phyloP scores from a whole-genome alignment of 805 yeast species.

The Peterozyma toletana region DNA sequence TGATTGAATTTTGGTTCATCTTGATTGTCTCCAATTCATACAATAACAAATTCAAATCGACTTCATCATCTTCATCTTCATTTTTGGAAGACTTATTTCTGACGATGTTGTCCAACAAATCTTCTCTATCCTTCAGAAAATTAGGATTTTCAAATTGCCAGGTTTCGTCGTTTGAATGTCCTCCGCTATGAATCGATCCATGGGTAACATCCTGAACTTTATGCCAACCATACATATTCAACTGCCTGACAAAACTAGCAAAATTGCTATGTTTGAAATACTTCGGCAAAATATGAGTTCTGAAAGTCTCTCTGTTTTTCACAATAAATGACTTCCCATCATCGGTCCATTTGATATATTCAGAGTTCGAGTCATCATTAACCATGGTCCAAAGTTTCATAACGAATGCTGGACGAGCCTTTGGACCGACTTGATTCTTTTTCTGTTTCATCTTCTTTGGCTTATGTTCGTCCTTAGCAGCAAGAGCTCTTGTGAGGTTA shows the following conservation, averaged over 20 bases:
- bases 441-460: conserved; percentile 10
- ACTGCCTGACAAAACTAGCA: conserved; percentile 91
- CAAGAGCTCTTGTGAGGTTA: too few species aligned
- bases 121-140: conserved; percentile 74
- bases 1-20: conserved; percentile 69
- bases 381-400: conserved; percentile 95
- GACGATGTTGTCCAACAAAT: conserved; percentile 75
- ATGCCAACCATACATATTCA: conserved; percentile 99
- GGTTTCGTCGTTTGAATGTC: conserved; percentile 53
- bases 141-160: conserved; percentile 86
- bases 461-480: background rate
- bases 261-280: conserved; percentile 94
- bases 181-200: conserved; percentile 51
- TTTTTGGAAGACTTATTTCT: conserved; percentile 54
- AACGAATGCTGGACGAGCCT: conserved; percentile 82
- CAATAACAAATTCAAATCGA: conserved; percentile 47
- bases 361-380: conserved; percentile 64
- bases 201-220: conserved; percentile 88
- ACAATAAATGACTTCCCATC: conserved; percentile 87
- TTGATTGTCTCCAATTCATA: conserved; percentile 72
- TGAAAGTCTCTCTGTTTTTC: conserved; percentile 75
- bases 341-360: conserved; percentile 75
- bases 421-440: conserved; percentile 19
- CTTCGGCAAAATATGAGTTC: conserved; percentile 76
- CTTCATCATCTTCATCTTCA: conserved; percentile 29